These are phyloP conservation scores for Thecamonas trahens DNA, from an alignment of 78 protist genomes.

Conservation along the genomic window DNA sequence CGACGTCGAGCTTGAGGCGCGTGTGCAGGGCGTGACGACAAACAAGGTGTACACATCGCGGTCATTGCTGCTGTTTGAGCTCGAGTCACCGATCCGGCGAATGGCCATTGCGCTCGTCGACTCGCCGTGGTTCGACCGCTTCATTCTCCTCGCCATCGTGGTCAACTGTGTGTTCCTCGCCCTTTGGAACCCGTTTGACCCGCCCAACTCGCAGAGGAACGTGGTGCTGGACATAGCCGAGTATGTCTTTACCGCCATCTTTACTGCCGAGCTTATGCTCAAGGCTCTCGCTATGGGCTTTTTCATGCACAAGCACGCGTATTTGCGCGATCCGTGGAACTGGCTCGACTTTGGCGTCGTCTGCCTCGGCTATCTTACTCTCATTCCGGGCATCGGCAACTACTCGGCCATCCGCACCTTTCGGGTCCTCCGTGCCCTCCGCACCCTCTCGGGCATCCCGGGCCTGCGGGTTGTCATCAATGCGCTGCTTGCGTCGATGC, in stretches of 20 bases:
- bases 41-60: not conserved
- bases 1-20: too few relatives aligned
- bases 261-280: not conserved
- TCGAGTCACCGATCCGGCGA: not conserved
- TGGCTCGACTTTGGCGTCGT: conserved; percentile 16
- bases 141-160: conserved; percentile 10
- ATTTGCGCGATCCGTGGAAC: conserved; percentile 5
- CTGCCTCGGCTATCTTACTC: not conserved
- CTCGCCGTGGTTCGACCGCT: not conserved
- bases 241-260: not conserved
- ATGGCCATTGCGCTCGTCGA: not conserved
- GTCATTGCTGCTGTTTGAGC: not conserved
- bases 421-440: conserved; percentile 26
- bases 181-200: not conserved
- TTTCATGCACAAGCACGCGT: not conserved
- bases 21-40: too few relatives aligned
- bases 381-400: not conserved
- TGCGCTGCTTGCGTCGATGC: conserved; percentile 6
- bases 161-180: conserved; percentile 15
- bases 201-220: not conserved
- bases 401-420: conserved; percentile 20
- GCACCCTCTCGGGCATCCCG: conserved; percentile 5
- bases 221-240: not conserved
- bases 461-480: conserved; percentile 18
- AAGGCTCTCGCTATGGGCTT: not conserved